These are phyloP conservation scores for Acer saccharum DNA, from an alignment of 345 rosid species.

Conservation along the genomic window DNA sequence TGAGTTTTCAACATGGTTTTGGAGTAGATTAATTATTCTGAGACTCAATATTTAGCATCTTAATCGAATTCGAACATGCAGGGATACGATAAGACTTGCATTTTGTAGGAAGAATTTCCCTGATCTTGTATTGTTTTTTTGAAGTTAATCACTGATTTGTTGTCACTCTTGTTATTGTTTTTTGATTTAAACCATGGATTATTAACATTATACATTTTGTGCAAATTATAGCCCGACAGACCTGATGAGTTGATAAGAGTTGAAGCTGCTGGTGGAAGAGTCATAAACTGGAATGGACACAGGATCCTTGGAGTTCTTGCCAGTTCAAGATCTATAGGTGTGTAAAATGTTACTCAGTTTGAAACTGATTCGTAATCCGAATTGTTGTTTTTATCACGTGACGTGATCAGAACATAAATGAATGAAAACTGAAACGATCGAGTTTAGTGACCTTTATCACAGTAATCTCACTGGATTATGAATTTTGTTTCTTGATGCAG, in stretches of 20 bases:
- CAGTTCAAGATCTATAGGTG: constrained; percentile 76
- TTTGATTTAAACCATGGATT: not conserved
- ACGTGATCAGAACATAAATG: not conserved
- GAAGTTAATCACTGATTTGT: not conserved
- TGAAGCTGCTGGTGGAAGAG: constrained; percentile 66
- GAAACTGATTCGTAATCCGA: not conserved
- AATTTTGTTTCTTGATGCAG: constrained; percentile 27
- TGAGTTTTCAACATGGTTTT: too few relatives aligned
- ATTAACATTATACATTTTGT: constrained; percentile 12
- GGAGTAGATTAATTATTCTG: too few relatives aligned
- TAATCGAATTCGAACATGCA: not conserved
- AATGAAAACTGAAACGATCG: too few relatives aligned
- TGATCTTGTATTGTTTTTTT: too few relatives aligned
- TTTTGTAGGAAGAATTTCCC: not conserved
- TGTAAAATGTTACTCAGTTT: not conserved
- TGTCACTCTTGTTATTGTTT: not conserved
- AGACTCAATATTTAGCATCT: not conserved
- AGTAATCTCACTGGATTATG: too few relatives aligned
- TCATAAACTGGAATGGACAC: constrained; percentile 64
- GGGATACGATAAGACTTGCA: not conserved
- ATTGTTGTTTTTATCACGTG: not conserved
- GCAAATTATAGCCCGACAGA: constrained; percentile 57
- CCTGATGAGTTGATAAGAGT: constrained; percentile 57
- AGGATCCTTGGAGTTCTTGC: constrained; percentile 68
- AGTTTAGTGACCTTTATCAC: too few relatives aligned